phyloP scores from a whole-genome alignment of 768 basidiomycete genomes.

The Termitomyces sp. region DNA sequence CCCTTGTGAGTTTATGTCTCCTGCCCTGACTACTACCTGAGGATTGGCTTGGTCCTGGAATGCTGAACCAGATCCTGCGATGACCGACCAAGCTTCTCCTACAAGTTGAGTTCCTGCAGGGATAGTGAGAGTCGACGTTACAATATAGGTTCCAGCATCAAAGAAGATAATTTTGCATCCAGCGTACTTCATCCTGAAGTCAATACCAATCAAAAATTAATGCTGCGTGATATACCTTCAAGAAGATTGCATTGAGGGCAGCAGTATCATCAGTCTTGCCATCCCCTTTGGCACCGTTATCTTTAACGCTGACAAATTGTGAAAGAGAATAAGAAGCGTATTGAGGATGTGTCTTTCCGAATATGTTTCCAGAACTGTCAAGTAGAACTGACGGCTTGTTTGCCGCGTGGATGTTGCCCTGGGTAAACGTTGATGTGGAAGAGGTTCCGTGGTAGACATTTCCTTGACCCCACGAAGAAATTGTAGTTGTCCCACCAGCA shows the following conservation, averaged over 20 bases:
- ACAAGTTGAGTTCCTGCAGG: conserved; percentile 54
- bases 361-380: conserved; percentile 52
- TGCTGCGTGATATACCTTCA: conserved; percentile 34
- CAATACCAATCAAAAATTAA: background rate
- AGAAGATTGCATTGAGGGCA: conserved; percentile 58
- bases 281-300: conserved; percentile 67
- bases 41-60: conserved; percentile 42
- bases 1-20: conserved; percentile 43
- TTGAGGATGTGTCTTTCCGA: conserved; percentile 61
- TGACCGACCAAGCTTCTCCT: conserved; percentile 57
- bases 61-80: conserved; percentile 42
- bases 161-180: conserved; percentile 80
- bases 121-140: conserved; percentile 48
- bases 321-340: conserved; percentile 54
- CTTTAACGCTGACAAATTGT: conserved; percentile 69
- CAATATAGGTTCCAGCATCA: conserved; percentile 60
- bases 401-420: conserved; percentile 44
- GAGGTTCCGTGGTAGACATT: conserved; percentile 44
- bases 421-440: conserved; percentile 37
- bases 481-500: conserved; percentile 53
- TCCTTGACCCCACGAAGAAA: conserved; percentile 44
- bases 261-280: conserved; percentile 74
- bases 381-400: conserved; percentile 55
- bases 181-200: conserved; percentile 40
- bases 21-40: conserved; percentile 41